phyloP scores from a whole-genome alignment of 257 asterid genomes.

The Fraxinus cuspidata region DNA sequence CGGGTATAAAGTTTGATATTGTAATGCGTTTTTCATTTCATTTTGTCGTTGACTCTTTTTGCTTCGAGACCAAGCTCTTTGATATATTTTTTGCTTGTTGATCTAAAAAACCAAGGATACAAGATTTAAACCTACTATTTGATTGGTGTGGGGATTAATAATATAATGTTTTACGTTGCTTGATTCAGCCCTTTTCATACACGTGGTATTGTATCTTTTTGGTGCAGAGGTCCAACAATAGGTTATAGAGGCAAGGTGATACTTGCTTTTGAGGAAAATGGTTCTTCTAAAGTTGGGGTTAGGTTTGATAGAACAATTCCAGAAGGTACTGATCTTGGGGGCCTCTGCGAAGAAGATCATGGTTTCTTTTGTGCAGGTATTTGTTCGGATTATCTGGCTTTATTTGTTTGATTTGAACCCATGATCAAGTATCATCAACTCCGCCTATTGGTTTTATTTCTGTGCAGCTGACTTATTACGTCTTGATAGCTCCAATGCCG shows the following conservation, averaged over 20 bases:
- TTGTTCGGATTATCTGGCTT: conserved; percentile 19
- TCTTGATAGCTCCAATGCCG: conserved; percentile 69
- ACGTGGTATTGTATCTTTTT: conserved; percentile 18
- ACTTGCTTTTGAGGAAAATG: conserved; percentile 86
- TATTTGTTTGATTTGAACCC: conserved; percentile 11
- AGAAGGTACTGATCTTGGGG: conserved; percentile 91
- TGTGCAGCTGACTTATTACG: conserved; percentile 78
- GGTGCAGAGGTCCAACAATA: conserved; percentile 71
- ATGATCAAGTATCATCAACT: neutral
- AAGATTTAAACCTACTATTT: conserved; percentile 1
- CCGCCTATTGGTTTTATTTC: conserved; percentile 16
- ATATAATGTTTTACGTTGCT: conserved; percentile 4
- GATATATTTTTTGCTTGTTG: neutral
- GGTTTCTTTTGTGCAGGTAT: conserved; percentile 91
- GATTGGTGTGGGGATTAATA: conserved; percentile 6
- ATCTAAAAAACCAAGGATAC: neutral
- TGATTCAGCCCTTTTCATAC: conserved; percentile 9
- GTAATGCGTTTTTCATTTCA: neutral
- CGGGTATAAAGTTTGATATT: neutral
- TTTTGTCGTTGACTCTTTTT: too few relatives aligned
- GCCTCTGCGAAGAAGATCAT: conserved; percentile 85
- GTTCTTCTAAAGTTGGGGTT: conserved; percentile 84
- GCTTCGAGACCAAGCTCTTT: neutral
- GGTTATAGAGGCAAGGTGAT: conserved; percentile 82
- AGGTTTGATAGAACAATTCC: conserved; percentile 81